phyloP scores from a whole-genome alignment of 208 protist genomes.

The Phytomonas sp. region DNA sequence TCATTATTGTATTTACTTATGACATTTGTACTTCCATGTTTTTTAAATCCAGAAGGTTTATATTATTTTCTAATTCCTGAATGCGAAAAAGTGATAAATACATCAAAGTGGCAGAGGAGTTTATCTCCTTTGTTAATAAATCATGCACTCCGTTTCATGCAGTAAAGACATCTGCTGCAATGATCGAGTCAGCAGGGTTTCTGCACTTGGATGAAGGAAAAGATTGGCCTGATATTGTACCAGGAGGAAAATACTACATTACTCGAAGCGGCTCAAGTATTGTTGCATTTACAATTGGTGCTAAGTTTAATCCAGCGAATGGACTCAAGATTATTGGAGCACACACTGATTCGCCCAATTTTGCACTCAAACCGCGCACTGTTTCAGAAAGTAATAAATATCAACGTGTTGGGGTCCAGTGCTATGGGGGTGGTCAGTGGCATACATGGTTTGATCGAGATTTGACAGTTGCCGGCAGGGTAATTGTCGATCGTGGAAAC shows the following conservation, averaged over 20 bases:
- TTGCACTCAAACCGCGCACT: conserved; percentile 70
- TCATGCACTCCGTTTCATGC: conserved; percentile 74
- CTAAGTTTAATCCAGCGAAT: conserved; percentile 68
- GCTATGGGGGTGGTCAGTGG: conserved; percentile 85
- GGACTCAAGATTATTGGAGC: conserved; percentile 94
- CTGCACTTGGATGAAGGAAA: conserved; percentile 46
- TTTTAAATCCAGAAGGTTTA: conserved; percentile 6
- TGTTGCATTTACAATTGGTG: conserved; percentile 95
- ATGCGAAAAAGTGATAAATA: conserved; percentile 19
- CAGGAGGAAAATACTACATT: conserved; percentile 93
- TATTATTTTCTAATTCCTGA: background rate
- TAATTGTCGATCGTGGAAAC: conserved; percentile 35
- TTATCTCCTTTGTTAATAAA: conserved; percentile 60
- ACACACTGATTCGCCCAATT: conserved; percentile 96
- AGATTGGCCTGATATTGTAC: conserved; percentile 48
- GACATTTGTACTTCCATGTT: background rate
- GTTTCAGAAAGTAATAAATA: conserved; percentile 25
- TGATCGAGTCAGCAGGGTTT: conserved; percentile 45
- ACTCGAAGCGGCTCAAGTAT: conserved; percentile 95
- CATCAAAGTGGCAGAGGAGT: conserved; percentile 35
- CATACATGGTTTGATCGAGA: conserved; percentile 90
- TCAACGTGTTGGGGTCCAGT: conserved; percentile 66
- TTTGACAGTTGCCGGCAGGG: conserved; percentile 78
- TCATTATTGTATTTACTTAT: background rate
- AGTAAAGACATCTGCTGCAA: conserved; percentile 39